Percentiles rank a stretch among this genome's conserved stretches.
Conservation (phyloP, 2,329 filamentous ascomycete species). For the Didymosphaeria variabile region DNA sequence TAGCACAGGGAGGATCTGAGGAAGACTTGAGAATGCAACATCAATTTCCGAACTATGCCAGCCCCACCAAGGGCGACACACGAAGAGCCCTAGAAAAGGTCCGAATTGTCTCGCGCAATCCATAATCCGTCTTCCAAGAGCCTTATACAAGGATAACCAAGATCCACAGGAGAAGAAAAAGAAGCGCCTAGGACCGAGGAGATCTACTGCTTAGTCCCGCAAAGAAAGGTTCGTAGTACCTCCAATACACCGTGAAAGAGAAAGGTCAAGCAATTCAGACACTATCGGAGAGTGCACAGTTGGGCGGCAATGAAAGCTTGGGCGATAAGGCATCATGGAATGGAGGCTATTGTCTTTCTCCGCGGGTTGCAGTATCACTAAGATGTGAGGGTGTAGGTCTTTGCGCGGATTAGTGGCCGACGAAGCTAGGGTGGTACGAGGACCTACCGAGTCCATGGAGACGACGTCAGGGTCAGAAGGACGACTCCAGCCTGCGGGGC, state of each 20-base stretch:
- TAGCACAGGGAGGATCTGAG: slow-evolving; percentile 6
- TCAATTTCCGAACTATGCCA: slow-evolving; percentile 8
- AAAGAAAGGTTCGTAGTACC: slow-evolving; percentile 16
- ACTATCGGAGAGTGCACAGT: neutral
- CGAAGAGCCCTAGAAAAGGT: slow-evolving; percentile 19
- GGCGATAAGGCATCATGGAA: neutral
- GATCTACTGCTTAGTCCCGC: slow-evolving; percentile 15
- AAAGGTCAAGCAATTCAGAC: neutral
- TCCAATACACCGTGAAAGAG: slow-evolving; percentile 16
- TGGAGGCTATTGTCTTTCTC: slow-evolving; percentile 10
- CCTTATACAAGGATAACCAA: slow-evolving; percentile 15
- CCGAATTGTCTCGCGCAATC: slow-evolving; percentile 17
- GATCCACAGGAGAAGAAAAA: slow-evolving; percentile 17
- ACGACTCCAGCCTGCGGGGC: slow-evolving; percentile 44
- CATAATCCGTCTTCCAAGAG: slow-evolving; percentile 16
- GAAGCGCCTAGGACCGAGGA: slow-evolving; percentile 16
- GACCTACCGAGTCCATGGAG: slow-evolving; percentile 20
- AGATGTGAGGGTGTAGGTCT: slow-evolving; percentile 10
- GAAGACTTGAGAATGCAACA: slow-evolving; percentile 10
- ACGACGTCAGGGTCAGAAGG: slow-evolving; percentile 17
- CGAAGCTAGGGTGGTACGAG: slow-evolving; percentile 12
- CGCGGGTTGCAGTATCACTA: slow-evolving; percentile 1
- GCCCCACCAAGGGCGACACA: neutral
- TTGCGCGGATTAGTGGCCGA: slow-evolving; percentile 7
- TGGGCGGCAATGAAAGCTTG: neutral